These are phyloP conservation scores for Mediolabrus comicus DNA, from an alignment of 108 stramenopile species.

Conservation along the genomic window DNA sequence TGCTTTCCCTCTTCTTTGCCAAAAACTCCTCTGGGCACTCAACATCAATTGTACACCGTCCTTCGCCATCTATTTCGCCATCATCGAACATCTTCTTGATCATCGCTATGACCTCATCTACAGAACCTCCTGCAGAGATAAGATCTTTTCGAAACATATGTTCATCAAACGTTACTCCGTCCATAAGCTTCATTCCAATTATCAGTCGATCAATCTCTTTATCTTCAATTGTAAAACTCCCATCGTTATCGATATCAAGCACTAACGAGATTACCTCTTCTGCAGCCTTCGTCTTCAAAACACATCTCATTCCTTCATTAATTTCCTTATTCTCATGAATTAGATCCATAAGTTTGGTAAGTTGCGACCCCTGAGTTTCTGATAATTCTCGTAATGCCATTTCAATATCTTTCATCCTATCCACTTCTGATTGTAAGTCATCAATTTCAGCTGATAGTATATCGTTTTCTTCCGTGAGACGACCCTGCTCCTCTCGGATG, in stretches of 20 bases:
- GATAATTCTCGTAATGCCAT: constrained; percentile 23
- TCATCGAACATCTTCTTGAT: constrained; percentile 24
- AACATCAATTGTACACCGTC: constrained; percentile 26
- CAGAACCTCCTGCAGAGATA: constrained; percentile 15
- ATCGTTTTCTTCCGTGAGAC: constrained; percentile 32
- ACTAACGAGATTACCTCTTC: constrained; percentile 44
- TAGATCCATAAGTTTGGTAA: constrained; percentile 26
- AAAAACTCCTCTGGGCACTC: constrained; percentile 23
- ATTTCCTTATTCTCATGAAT: constrained; percentile 43
- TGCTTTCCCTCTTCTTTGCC: constrained; percentile 4
- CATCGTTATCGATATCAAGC: constrained; percentile 39
- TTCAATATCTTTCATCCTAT: constrained; percentile 40
- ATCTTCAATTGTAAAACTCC: constrained; percentile 34
- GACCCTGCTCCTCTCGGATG: constrained; percentile 30
- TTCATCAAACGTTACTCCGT: constrained; percentile 32
- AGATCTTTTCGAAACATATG: constrained; percentile 17
- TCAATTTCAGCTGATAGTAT: constrained; percentile 33
- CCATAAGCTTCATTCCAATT: constrained; percentile 44
- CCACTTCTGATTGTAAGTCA: constrained; percentile 41
- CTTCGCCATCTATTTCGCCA: background rate
- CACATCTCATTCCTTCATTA: constrained; percentile 32
- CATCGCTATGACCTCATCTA: constrained; percentile 35
- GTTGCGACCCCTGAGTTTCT: constrained; percentile 37
- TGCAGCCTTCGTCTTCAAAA: constrained; percentile 15
- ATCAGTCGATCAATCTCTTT: constrained; percentile 45